Evolutionary conservation across 2,329 filamentous ascomycete genomes (phyloP).

Genomic region (Fusarium nygamai): DNA sequence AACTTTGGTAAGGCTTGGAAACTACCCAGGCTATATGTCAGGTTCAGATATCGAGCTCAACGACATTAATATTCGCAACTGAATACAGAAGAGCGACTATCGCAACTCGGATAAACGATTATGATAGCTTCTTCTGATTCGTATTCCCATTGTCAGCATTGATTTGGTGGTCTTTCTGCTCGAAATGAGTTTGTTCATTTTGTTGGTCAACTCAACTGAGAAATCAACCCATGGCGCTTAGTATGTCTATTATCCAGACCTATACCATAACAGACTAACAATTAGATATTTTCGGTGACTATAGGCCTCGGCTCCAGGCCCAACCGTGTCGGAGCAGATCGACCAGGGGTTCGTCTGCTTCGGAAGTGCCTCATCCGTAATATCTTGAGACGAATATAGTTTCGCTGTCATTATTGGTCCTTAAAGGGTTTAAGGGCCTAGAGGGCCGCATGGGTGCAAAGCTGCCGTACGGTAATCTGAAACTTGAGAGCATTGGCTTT

Average conservation of each 20-base stretch:
- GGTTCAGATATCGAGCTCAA: neutral
- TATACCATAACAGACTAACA: neutral
- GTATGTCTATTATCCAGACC: constrained; percentile 11
- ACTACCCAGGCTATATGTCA: constrained; percentile 20
- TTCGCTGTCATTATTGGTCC: constrained; percentile 24
- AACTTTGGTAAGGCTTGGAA: constrained; percentile 11
- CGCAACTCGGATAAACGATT: neutral
- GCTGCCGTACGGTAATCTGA: neutral
- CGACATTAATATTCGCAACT: neutral
- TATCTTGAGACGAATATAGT: constrained; percentile 34
- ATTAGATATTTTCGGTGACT: constrained; percentile 1
- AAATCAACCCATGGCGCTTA: constrained; percentile 17
- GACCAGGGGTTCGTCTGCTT: constrained; percentile 19
- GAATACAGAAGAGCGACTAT: neutral
- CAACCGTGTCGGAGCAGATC: constrained; percentile 16
- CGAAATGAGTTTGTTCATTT: neutral
- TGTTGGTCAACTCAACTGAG: neutral
- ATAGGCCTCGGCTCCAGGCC: constrained; percentile 20
- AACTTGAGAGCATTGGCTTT: constrained; percentile 8
- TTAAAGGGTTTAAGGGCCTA: neutral
- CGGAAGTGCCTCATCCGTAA: constrained; percentile 39
- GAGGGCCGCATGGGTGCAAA: neutral
- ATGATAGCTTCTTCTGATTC: neutral
- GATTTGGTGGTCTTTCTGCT: neutral
- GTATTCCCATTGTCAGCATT: neutral